Evolutionary conservation across 257 asterid species (phyloP).

Genomic region (Mentha longifolia): DNA sequence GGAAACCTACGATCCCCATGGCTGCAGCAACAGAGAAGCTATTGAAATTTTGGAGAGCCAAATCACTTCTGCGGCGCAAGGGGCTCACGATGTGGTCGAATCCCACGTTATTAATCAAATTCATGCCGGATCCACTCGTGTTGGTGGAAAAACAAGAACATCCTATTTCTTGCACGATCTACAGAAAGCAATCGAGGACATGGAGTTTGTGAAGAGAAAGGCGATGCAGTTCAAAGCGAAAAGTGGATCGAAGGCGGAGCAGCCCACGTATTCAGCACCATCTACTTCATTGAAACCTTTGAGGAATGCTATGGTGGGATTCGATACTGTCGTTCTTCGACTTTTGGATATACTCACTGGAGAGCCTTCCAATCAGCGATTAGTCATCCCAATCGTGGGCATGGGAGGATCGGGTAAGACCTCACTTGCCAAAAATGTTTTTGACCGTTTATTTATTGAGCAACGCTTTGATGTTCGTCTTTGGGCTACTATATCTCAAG

Average conservation of each 20-base stretch:
- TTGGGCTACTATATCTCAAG: not conserved
- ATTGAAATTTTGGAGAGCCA: constrained; percentile 8
- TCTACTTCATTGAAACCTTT: not conserved
- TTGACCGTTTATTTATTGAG: not conserved
- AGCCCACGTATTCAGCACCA: not conserved
- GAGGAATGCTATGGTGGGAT: constrained; percentile 10
- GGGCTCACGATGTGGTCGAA: not conserved
- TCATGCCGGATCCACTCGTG: not conserved
- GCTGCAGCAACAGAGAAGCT: not conserved
- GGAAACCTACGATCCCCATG: not conserved
- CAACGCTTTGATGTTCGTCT: not conserved
- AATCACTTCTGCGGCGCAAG: constrained; percentile 16
- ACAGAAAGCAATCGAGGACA: constrained; percentile 15
- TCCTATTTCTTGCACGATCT: not conserved
- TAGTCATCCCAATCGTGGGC: not conserved
- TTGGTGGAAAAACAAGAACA: not conserved
- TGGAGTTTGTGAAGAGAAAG: not conserved
- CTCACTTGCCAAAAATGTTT: not conserved
- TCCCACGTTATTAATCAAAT: not conserved
- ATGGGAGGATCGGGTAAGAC: constrained; percentile 1
- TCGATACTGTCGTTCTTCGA: not conserved
- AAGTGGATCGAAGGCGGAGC: not conserved
- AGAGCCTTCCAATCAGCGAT: not conserved
- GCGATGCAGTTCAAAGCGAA: not conserved
- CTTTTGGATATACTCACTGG: not conserved